Evolutionary conservation across 176 grass and related monocot species (phyloP), one percentile per base, ranked within the genome.

Genomic region (Coix lacrymajobi): DNA sequence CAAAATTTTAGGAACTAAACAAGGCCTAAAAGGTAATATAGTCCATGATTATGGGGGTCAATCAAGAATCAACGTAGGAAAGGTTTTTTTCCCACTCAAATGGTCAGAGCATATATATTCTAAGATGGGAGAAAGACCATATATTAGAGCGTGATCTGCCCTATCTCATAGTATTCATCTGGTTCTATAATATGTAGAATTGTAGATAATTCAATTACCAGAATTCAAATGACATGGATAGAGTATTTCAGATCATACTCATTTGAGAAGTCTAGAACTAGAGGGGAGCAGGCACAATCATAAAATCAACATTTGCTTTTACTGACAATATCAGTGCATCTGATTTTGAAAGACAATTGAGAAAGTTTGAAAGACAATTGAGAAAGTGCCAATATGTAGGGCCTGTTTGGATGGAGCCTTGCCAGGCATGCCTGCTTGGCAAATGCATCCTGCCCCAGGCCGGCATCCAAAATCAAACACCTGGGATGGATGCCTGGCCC

Each of bases 281-380:
- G n/a, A 38, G 68, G 29, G 37, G 33, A 69, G 44, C 16, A 52
- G 7, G 66, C 43, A 52, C 71, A 54, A 39, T 52, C 66, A 69
- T 81, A 32, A 68, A 56, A 56, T 30, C 25, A 62, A 57, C 19
- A 44, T 31, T 80, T 69, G 32, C 25, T 71, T 81, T 81, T 57
- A 56, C 33, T 29, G 24, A 22, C 16, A 66, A 56, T 8, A 46
- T 41, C 15, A 38, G 14, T 62, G 44, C 20, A 22, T 13, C 36
- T 48, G 62, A 58, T 69, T 82, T 45, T 28, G 36, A 62, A 62
- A 76, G 60, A 29, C 17, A 77, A n/a, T n/a, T n/a, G n/a, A 76
- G 8, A 10, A 57, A 69, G n/a, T 82, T 45, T 28, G 36, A 62
- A 62, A 76, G 60, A 29, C 17, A 77, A n/a, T n/a, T n/a, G n/a